phyloP scores from a whole-genome alignment of 2,329 filamentous ascomycete species.

The Fusarium globosum region DNA sequence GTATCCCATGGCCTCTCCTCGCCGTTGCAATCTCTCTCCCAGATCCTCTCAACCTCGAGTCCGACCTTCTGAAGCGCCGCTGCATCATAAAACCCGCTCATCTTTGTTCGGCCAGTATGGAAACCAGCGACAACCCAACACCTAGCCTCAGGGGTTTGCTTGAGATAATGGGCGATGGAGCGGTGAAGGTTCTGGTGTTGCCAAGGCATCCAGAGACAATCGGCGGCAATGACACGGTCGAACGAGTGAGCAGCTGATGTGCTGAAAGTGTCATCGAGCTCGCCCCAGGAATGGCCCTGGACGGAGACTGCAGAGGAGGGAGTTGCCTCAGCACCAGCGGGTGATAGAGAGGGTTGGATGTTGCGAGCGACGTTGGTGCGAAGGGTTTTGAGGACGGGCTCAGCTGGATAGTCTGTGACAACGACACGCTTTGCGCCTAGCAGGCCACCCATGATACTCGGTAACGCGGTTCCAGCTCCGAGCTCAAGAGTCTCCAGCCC shows the following conservation, averaged over 20 bases:
- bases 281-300: slow-evolving; percentile 74
- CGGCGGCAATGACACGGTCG: slow-evolving; percentile 74
- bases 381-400: slow-evolving; percentile 68
- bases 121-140: slow-evolving; percentile 77
- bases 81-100: slow-evolving; percentile 72
- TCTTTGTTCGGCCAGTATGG: slow-evolving; percentile 74
- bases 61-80: slow-evolving; percentile 58
- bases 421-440: slow-evolving; percentile 62
- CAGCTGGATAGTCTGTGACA: slow-evolving; percentile 76
- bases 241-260: slow-evolving; percentile 55
- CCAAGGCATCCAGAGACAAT: slow-evolving; percentile 81
- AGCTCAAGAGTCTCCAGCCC: slow-evolving; percentile 70
- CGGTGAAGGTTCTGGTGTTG: slow-evolving; percentile 74
- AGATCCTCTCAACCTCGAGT: slow-evolving; percentile 72
- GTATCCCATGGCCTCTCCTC: slow-evolving; percentile 68
- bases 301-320: slow-evolving; percentile 53
- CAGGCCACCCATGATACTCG: slow-evolving; percentile 61
- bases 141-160: slow-evolving; percentile 55
- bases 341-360: slow-evolving; percentile 50
- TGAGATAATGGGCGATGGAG: slow-evolving; percentile 73
- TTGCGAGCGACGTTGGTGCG: slow-evolving; percentile 67
- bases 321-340: slow-evolving; percentile 41
- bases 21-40: slow-evolving; percentile 76
- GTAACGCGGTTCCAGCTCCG: slow-evolving; percentile 72
- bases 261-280: slow-evolving; percentile 52